Conservation (phyloP, 306 rosid species). For the Canavalia ensiformis region DNA sequence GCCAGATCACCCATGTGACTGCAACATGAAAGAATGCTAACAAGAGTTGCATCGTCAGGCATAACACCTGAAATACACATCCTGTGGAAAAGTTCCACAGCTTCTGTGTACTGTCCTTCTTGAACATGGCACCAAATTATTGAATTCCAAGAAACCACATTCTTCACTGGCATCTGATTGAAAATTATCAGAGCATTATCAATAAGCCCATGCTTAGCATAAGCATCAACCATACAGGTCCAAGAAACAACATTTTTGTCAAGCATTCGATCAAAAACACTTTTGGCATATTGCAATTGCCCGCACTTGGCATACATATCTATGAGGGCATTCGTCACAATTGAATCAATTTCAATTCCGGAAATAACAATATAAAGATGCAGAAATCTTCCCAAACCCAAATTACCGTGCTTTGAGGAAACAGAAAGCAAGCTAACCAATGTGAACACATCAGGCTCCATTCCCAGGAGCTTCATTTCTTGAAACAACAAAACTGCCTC, state of each 20-base stretch:
- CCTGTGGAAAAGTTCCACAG: conserved; percentile 63
- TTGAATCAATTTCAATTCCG: conserved; percentile 64
- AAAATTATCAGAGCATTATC: conserved; percentile 57
- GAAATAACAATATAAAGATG: conserved; percentile 59
- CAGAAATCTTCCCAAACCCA: conserved; percentile 65
- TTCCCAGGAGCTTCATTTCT: conserved; percentile 56
- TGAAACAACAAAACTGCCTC: conserved; percentile 61
- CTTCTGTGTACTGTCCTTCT: conserved; percentile 65
- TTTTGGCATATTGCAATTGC: conserved; percentile 57
- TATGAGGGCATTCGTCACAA: conserved; percentile 67
- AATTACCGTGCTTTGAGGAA: conserved; percentile 62
- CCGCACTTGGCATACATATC: conserved; percentile 84
- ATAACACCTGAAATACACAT: conserved; percentile 62
- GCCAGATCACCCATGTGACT: conserved; percentile 76
- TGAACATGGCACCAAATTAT: conserved; percentile 69
- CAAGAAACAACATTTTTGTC: conserved; percentile 71
- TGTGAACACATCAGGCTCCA: conserved; percentile 69
- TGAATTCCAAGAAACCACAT: conserved; percentile 85
- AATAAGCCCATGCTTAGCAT: conserved; percentile 65
- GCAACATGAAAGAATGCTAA: conserved; percentile 68
- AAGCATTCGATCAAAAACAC: conserved; percentile 59
- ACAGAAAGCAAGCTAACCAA: conserved; percentile 76
- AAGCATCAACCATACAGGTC: conserved; percentile 75
- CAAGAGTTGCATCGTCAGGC: conserved; percentile 77
- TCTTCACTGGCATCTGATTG: conserved; percentile 67